Base-by-base conservation (phyloP, 306 rosid species). In the Dalbergia oliveri region DNA sequence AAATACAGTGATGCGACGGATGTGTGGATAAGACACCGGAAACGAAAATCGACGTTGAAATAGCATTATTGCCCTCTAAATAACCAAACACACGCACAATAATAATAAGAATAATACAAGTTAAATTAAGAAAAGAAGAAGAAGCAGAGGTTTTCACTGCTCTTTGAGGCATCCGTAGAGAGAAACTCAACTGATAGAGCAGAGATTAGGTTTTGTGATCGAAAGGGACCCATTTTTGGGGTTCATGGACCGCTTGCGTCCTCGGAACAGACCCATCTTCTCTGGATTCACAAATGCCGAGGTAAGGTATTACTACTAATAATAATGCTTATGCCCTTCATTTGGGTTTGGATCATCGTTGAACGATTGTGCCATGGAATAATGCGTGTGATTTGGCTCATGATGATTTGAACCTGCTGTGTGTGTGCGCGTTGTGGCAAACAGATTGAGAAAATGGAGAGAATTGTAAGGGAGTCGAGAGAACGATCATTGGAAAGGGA, bases 171-270 rank as follows among this genome's bases (percentile, higher is more conserved):
- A 4, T 21, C 10, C 7, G 5, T 21, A 15, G 21, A 7, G 23
- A 65, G 51, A 16, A 65, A 15, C 44, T 39, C 7, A 15, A 64
- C 4, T 37, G 5, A 39, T 9, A 39, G 26, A 37, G 19, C 37
- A 26, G 31, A 26, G 31, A 26, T 26, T 37, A 33, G 50, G 70
- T n/a, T 37, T 65, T n/a, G 9, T 10, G 62, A 41, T 18, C 54
- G 16, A 12, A 9, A 37, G 43, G 41, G 35, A 8, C 9, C 33
- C 9, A 9, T 5, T 9, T 49, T 66, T 66, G 11, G 6, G 1
- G 34, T 66, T 66, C 45, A 93, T 89, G 99, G 98, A 89, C 83
- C 96, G 96, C 21, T 92, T 95, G 83, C 99, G 99, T 83, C 98
- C 94, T n/a, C 87, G 97, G 15, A 84, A 58, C 57, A 86, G 93